Conservation (phyloP, 2,329 filamentous ascomycete genomes). For the Lasiodiplodia theobromae region DNA sequence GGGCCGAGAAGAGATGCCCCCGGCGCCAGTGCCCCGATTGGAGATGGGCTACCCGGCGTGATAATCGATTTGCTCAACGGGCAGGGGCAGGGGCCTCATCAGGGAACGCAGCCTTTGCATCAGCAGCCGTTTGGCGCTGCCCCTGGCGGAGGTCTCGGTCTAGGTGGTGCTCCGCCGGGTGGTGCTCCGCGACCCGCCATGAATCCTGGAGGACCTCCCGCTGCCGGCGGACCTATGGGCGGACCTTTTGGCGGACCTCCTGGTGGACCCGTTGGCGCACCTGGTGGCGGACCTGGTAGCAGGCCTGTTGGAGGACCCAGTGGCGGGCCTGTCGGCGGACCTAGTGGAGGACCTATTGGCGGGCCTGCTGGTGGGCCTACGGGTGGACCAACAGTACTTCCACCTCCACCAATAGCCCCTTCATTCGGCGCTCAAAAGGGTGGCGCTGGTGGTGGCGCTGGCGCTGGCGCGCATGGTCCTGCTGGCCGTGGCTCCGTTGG, state of each 20-base stretch:
- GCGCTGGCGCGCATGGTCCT: neutral
- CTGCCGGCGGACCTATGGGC: too few relatives aligned
- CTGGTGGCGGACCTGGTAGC: too few relatives aligned
- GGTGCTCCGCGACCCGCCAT: neutral
- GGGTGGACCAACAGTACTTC: neutral
- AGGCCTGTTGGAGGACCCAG: too few relatives aligned
- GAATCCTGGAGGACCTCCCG: neutral
- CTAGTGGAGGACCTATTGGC: neutral
- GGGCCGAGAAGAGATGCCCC: neutral
- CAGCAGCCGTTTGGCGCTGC: neutral
- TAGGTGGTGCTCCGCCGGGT: neutral
- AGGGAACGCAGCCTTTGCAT: neutral
- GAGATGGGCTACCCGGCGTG: neutral
- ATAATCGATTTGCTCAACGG: neutral
- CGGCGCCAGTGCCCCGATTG: too few relatives aligned
- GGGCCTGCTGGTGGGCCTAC: neutral
- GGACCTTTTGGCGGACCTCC: neutral
- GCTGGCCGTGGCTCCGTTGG: neutral
- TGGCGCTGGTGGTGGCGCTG: too few relatives aligned
- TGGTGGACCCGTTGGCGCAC: too few relatives aligned
- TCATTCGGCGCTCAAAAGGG: neutral
- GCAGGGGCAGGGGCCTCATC: neutral
- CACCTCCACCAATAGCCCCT: neutral
- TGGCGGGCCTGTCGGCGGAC: too few relatives aligned
- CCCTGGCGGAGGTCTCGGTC: slow-evolving; percentile 4